Percentiles rank a stretch among this genome's conserved stretches.
phyloP scores from a whole-genome alignment of 2,329 filamentous ascomycete genomes.

The Juglanconis juglandina region DNA sequence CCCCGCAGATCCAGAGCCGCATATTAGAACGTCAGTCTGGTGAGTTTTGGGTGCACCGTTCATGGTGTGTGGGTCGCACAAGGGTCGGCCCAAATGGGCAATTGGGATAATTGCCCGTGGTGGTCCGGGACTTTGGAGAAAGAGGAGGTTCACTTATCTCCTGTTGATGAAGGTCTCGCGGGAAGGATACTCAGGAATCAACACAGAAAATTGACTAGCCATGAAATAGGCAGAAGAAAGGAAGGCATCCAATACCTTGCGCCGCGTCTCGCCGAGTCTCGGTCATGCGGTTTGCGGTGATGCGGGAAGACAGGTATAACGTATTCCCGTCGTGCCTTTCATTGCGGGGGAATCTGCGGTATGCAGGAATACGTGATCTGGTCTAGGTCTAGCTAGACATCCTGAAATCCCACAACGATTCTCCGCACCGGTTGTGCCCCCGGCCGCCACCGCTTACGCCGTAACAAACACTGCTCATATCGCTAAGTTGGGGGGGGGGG shows the following conservation, averaged over 20 bases:
- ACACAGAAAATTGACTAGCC: not conserved
- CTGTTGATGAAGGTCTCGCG: not conserved
- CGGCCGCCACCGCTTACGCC: not conserved
- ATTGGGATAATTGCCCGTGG: not conserved
- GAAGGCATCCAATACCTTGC: not conserved
- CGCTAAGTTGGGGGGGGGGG: no score
- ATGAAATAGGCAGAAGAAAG: not conserved
- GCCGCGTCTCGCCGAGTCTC: not conserved
- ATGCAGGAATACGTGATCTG: no score
- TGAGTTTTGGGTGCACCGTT: not conserved
- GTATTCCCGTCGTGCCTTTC: not conserved
- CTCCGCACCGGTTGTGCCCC: not conserved
- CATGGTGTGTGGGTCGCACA: not conserved
- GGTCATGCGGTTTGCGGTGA: not conserved
- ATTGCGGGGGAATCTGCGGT: not conserved
- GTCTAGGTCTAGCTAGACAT: no score
- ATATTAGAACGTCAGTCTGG: conserved; percentile 53
- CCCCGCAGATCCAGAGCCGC: conserved; percentile 59
- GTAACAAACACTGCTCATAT: not conserved
- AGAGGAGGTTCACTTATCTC: not conserved
- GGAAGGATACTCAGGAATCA: not conserved
- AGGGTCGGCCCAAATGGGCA: not conserved
- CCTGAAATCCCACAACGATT: not conserved
- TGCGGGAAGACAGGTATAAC: not conserved
- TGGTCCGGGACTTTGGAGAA: conserved; percentile 30